Evolutionary conservation across 148 eudicot genomes (phyloP).

Genomic region (Arbutus unedo): DNA sequence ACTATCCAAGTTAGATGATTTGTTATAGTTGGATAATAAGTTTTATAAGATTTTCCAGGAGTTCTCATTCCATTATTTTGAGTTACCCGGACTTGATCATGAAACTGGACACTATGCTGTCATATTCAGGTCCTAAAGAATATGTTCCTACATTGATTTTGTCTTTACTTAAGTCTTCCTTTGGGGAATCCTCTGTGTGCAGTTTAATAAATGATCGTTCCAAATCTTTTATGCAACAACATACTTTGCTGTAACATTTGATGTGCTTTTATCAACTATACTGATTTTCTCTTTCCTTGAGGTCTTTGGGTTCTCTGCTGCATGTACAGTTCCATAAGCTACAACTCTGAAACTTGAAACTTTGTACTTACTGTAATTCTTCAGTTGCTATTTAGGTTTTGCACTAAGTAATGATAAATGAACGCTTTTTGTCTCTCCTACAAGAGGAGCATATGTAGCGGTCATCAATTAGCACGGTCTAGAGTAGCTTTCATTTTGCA

Average conservation of each 20-base stretch:
- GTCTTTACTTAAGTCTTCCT: not conserved
- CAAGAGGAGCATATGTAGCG: not conserved
- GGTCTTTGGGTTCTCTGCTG: not conserved
- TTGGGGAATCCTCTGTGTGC: not conserved
- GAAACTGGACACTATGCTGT: not conserved
- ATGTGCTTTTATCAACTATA: not conserved
- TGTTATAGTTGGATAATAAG: not conserved
- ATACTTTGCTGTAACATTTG: not conserved
- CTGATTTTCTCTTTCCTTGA: slow-evolving; percentile 4
- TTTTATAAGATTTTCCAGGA: not conserved
- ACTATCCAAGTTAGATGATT: not conserved
- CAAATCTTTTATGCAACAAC: not conserved
- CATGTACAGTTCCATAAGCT: not conserved
- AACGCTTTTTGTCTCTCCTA: not conserved
- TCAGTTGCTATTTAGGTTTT: not conserved
- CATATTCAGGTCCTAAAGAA: not conserved
- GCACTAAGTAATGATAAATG: not conserved
- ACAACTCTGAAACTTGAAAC: slow-evolving; percentile 2
- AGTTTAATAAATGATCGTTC: not conserved
- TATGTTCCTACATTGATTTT: not conserved
- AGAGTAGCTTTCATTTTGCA: not conserved
- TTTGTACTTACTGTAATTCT: not conserved
- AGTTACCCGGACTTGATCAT: not conserved
- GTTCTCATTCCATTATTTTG: not conserved
- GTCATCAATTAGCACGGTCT: not conserved